Percentiles rank a stretch among this genome's conserved stretches.
These are phyloP conservation scores for Solanum phureja DNA, from an alignment of 257 asterid genomes.

Conservation along the genomic window DNA sequence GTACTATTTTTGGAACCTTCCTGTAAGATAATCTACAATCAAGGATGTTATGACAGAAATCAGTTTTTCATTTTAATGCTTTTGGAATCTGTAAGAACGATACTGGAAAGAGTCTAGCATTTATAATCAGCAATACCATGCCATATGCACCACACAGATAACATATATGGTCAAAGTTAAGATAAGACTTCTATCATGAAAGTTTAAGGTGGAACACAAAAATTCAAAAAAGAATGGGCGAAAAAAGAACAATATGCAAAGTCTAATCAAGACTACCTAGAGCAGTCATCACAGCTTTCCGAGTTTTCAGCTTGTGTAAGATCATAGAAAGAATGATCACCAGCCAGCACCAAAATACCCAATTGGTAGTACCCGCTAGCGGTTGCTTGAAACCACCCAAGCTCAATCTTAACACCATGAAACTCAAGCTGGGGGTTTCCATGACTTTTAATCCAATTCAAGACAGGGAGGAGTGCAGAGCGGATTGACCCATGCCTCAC, in stretches of 20 bases:
- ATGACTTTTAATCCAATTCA: conserved; percentile 75
- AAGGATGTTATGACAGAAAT: background rate
- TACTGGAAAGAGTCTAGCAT: background rate
- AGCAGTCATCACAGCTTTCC: conserved; percentile 41
- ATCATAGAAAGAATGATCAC: conserved; percentile 51
- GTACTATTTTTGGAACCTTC: conserved; percentile 27
- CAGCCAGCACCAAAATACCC: conserved; percentile 78
- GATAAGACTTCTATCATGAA: background rate
- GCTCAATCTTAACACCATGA: conserved; percentile 82
- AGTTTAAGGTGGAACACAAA: background rate
- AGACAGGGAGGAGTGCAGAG: conserved; percentile 54
- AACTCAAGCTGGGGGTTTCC: conserved; percentile 89
- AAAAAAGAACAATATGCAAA: background rate
- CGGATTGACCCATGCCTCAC: conserved; percentile 70
- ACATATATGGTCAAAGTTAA: background rate
- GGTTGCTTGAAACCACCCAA: conserved; percentile 97
- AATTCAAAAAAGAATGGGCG: background rate
- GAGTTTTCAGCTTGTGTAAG: conserved; percentile 47
- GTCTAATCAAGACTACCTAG: conserved; percentile 37
- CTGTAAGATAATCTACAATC: conserved; percentile 25
- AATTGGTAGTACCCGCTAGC: conserved; percentile 89
- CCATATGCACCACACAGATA: background rate
- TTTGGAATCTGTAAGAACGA: background rate
- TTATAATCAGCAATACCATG: background rate
- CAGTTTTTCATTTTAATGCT: background rate